Conservation (phyloP, 805 yeast species). For the Pichia kluyveri region DNA sequence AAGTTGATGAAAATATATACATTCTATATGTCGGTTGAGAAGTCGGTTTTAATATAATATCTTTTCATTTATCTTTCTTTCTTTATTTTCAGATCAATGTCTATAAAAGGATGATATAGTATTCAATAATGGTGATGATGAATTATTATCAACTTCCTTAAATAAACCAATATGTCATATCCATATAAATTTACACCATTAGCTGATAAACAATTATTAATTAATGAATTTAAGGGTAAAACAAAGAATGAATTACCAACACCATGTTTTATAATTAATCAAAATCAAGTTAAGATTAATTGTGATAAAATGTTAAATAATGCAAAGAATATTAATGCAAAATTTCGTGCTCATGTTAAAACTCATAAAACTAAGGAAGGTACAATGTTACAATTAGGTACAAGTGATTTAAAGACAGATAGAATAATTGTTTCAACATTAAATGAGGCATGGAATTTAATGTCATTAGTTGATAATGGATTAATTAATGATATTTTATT, state of each 20-base stretch:
- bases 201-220: conserved; percentile 17
- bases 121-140: too few species aligned
- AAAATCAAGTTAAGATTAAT: conserved; percentile 32
- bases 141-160: background rate
- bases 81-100: too few species aligned
- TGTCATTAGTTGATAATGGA: conserved; percentile 11
- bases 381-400: conserved; percentile 42
- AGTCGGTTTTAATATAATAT: background rate
- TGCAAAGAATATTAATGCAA: conserved; percentile 28
- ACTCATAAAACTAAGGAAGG: conserved; percentile 68
- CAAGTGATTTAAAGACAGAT: conserved; percentile 34
- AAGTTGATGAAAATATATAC: too few species aligned
- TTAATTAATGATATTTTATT: conserved; percentile 38
- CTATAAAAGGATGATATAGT: too few species aligned
- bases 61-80: too few species aligned
- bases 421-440: conserved; percentile 62
- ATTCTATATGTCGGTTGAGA: background rate
- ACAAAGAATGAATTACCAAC: conserved; percentile 38
- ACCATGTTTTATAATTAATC: conserved; percentile 47
- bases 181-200: conserved; percentile 16
- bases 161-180: conserved; percentile 24
- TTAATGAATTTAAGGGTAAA: conserved; percentile 32
- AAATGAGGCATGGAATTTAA: conserved; percentile 58
- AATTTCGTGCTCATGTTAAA: conserved; percentile 61
- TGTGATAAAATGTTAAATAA: conserved; percentile 40